Percentiles rank a stretch among this genome's conserved stretches.
phyloP scores from a whole-genome alignment of 768 basidiomycete species.

The Rhodocollybia butyracea region DNA sequence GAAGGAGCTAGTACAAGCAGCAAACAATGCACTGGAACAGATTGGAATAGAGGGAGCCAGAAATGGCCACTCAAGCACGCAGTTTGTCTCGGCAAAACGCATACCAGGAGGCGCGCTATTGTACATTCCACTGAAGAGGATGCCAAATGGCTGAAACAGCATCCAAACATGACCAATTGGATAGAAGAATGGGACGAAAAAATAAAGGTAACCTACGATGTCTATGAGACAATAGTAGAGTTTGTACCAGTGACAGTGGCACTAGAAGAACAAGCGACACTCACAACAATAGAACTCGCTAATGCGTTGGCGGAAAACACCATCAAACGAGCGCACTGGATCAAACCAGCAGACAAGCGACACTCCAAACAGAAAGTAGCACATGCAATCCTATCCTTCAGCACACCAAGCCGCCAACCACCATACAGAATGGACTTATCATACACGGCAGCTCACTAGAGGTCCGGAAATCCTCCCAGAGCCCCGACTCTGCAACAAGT shows the following conservation, averaged over 20 bases:
- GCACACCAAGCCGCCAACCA: constrained; percentile 18
- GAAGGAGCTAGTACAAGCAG: neutral
- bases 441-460: constrained; percentile 13
- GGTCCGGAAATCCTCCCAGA: constrained; percentile 16
- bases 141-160: neutral
- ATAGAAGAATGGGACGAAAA: neutral
- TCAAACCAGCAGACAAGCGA: constrained; percentile 20
- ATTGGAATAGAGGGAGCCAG: neutral
- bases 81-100: neutral
- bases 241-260: constrained; percentile 19
- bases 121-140: neutral
- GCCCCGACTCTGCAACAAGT: constrained; percentile 22
- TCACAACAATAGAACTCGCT: constrained; percentile 12
- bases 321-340: constrained; percentile 18
- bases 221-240: constrained; percentile 14
- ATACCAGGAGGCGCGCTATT: neutral
- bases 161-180: neutral
- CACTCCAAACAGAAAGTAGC: constrained; percentile 16
- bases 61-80: neutral
- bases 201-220: neutral
- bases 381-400: constrained; percentile 20
- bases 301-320: constrained; percentile 4
- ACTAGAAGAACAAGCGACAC: neutral
- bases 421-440: constrained; percentile 16
- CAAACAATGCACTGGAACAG: neutral